These are phyloP conservation scores for Kwoniella sp. DNA, from an alignment of 768 basidiomycete species.

Conservation along the genomic window DNA sequence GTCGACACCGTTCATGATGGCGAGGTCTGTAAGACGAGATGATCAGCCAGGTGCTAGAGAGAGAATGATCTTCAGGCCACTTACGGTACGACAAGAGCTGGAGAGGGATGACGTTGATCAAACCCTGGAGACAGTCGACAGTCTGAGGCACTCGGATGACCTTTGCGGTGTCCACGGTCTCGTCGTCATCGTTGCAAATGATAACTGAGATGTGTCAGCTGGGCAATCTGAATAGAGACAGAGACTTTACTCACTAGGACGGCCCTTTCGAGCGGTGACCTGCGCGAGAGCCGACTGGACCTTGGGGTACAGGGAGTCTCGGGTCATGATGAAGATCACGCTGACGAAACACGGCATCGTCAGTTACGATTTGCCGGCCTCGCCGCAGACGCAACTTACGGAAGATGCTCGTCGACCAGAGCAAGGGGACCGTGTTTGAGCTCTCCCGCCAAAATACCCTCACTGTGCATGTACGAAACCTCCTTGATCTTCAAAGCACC, in stretches of 20 bases:
- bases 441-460: slow-evolving; percentile 88
- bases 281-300: slow-evolving; percentile 93
- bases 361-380: not conserved
- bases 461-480: slow-evolving; percentile 70
- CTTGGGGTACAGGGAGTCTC: slow-evolving; percentile 96
- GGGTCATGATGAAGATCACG: slow-evolving; percentile 98
- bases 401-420: slow-evolving; percentile 96
- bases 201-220: slow-evolving; percentile 59
- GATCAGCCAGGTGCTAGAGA: slow-evolving; percentile 1
- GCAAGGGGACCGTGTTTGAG: slow-evolving; percentile 98
- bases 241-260: slow-evolving; percentile 53
- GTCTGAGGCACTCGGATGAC: slow-evolving; percentile 93
- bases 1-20: slow-evolving; percentile 90
- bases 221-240: not conserved
- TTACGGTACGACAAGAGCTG: slow-evolving; percentile 84
- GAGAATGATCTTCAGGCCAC: not conserved
- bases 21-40: slow-evolving; percentile 57
- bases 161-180: slow-evolving; percentile 64
- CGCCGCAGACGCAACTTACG: too few species aligned
- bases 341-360: slow-evolving; percentile 17
- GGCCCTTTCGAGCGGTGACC: slow-evolving; percentile 94
- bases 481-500: slow-evolving; percentile 99
- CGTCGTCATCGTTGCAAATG: slow-evolving; percentile 82
- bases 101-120: slow-evolving; percentile 93
- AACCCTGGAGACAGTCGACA: slow-evolving; percentile 87